Evolutionary conservation across 1,139 yeast genomes (phyloP), one percentile per base, ranked within the genome.

Genomic region (Geotrichum aggregatum): DNA sequence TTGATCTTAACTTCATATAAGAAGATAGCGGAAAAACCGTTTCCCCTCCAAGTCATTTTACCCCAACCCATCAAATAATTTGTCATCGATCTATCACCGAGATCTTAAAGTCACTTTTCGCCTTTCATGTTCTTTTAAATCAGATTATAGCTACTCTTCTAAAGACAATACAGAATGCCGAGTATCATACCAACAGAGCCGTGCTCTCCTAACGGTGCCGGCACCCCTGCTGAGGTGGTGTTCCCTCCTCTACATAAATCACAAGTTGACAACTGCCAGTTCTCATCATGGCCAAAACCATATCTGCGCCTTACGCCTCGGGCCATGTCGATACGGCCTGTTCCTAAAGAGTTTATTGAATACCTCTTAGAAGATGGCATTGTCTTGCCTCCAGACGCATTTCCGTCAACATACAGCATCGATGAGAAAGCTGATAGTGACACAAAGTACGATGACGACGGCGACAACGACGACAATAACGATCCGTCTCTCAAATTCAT

Each of bases 361-460:
- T 92, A 91, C 64, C 68, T 92, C 52, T 74, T 77, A 24, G 76
- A 82, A 40, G 98, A 92, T 59, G 92, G 95, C 19, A 87, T 92
- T 45, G 72, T 71, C 44, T 69, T 92, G 39, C 92, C 92, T 0
- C 59, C 63, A 5, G 69, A 48, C 8, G 43, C 54, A 5, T 46
- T 46, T 34, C 38, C 48, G 18, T 13, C 41, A 3, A 50, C 26
- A n/a, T 50, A 69, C 52, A 62, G 60, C 34, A 54, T 56, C 11
- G 63, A 58, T 31, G 57, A 64, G 51, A 55, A 57, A 13, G 52
- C 52, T 36, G 56, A 59, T 10, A 56, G 52, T 14, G 74, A 71
- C 18, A 71, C 72, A 7, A 71, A 72, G 19, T 71, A 72, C 33
- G 84, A 81, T 53, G 80, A 80, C 56, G 88, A 82, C 40, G 84